Conservation (phyloP, 345 rosid species). For the Euphorbia pulcherrima region DNA sequence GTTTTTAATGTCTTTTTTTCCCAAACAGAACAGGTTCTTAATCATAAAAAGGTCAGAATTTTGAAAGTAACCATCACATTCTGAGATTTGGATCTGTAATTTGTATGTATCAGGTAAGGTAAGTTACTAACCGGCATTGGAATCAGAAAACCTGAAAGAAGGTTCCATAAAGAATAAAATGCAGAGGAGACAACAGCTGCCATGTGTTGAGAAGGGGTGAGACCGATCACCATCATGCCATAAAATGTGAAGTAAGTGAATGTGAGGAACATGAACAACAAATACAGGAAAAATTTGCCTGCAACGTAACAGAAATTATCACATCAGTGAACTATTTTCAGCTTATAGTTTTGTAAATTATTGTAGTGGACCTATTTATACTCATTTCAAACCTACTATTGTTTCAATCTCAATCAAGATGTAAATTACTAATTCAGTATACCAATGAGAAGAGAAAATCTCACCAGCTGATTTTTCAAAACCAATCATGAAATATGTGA, state of each 20-base stretch:
- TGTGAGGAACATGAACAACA: conserved; percentile 83
- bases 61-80: not conserved
- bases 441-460: conserved; percentile 21
- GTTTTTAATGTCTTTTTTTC: too few relatives aligned
- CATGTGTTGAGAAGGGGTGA: conserved; percentile 68
- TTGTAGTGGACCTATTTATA: not conserved
- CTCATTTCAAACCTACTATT: not conserved
- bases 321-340: not conserved
- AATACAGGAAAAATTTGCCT: conserved; percentile 67
- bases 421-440: not conserved
- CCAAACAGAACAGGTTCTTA: not conserved
- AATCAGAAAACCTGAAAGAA: conserved; percentile 78
- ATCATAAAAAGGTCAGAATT: not conserved
- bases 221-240: conserved; percentile 93
- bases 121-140: conserved; percentile 60
- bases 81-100: not conserved
- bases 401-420: not conserved
- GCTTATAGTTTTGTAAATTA: not conserved
- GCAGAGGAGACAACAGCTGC: conserved; percentile 87
- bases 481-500: conserved; percentile 77
- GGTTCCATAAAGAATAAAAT: conserved; percentile 89
- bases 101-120: not conserved
- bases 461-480: conserved; percentile 72
- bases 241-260: conserved; percentile 88
- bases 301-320: conserved; percentile 21